phyloP scores from a whole-genome alignment of 164 flowering plant genomes.

The Cinnamomum micranthum region DNA sequence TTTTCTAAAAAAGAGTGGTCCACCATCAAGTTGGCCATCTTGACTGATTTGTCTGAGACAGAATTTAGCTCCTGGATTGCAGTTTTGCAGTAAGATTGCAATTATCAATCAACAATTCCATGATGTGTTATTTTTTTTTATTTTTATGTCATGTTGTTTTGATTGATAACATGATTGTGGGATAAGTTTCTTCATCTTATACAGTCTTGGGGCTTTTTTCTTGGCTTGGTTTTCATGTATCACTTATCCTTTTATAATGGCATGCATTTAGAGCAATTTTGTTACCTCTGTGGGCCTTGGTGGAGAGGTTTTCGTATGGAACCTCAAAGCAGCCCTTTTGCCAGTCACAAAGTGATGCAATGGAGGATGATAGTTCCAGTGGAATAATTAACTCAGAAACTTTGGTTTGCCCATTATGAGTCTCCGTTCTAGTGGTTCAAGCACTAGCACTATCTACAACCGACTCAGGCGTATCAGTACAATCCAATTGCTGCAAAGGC shows the following conservation, averaged over 20 bases:
- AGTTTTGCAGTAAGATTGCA: too few species aligned
- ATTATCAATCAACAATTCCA: too few species aligned
- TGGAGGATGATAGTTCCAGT: slow-evolving; percentile 67
- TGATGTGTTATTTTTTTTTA: not conserved
- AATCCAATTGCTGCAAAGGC: slow-evolving; percentile 76
- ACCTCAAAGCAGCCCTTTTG: slow-evolving; percentile 80
- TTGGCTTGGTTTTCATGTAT: slow-evolving; percentile 19
- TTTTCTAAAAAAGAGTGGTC: too few species aligned
- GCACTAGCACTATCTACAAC: slow-evolving; percentile 66
- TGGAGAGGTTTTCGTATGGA: slow-evolving; percentile 97
- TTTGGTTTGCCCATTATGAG: slow-evolving; percentile 48
- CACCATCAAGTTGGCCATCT: too few species aligned
- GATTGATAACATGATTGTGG: not conserved
- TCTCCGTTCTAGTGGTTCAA: slow-evolving; percentile 67
- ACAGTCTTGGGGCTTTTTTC: not conserved
- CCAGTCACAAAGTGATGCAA: slow-evolving; percentile 62
- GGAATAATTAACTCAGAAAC: slow-evolving; percentile 52
- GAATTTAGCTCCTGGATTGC: too few species aligned
- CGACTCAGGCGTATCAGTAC: slow-evolving; percentile 69
- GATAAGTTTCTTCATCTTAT: slow-evolving; percentile 1
- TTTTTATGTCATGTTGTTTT: slow-evolving; percentile 6
- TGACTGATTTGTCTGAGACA: too few species aligned
- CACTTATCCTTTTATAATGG: slow-evolving; percentile 63
- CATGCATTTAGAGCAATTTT: slow-evolving; percentile 82
- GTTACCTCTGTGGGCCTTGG: slow-evolving; percentile 99